Base-by-base conservation (phyloP, 352 stramenopile genomes). In the Pythium vanterpoolii region DNA sequence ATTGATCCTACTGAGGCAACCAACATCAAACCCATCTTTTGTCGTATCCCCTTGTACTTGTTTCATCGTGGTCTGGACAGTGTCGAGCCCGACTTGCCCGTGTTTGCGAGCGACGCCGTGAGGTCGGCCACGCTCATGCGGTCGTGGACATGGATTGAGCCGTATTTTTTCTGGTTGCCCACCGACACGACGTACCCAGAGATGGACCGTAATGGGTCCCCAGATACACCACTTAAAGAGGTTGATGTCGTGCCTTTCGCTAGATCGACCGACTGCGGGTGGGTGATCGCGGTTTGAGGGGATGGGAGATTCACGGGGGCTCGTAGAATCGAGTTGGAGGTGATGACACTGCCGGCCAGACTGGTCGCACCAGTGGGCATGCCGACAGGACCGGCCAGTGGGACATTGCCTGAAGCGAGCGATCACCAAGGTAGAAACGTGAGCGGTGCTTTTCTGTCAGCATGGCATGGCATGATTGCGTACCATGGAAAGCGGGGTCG, bases 1-100 rank as follows among this genome's bases (percentile, higher is more conserved):
- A 90, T 90, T 90, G 81, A 90, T 90, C 81, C 81, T 90, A 86
- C 81, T 89, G 81, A 90, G 79, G 79, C 61, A 68, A 57, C 65
- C 49, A 7, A 61, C n/a, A n/a, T 52, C 42, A 56, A 66, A 28
- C 58, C 65, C 71, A 58, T 54, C 0, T 23, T 43, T 10, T 18
- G 4, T 45, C 5, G n/a, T 19, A 28, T 11, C 9, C 14, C 47
- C 23, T 38, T 19, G 5, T 42, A 36, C 26, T 5, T 46, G 53
- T 9, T 4, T 66, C 28, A 64, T 47, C 62, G n/a, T 61, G 39
- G 47, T 33, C 53, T 26, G 16, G 42, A 18, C 0, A 26, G 33
- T n/a, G n/a, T n/a, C 2, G 30, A n/a, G 1, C 33, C 28, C 3
- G 19, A 44, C 18, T 63, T 64, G 4, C 36, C 47, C 1, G 61